These are phyloP conservation scores for Eucalyptus pumila DNA, from an alignment of 345 rosid species.

Conservation along the genomic window DNA sequence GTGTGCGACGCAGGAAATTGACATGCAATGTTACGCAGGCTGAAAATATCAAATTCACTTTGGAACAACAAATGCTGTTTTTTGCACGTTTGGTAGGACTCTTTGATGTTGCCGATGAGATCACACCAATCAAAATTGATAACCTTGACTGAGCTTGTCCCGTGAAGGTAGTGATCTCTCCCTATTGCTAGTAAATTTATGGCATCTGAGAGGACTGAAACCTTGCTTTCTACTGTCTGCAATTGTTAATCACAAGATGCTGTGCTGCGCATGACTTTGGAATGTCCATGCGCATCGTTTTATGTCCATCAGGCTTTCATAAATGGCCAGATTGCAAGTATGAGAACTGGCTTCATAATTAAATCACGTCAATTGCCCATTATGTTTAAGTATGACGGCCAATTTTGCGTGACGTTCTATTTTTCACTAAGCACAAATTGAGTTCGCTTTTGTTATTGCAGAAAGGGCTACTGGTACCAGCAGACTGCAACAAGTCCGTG, in stretches of 20 bases:
- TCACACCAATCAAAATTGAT: slow-evolving; percentile 55
- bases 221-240: not conserved
- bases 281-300: not conserved
- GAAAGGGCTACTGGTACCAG: not conserved
- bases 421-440: not conserved
- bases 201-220: not conserved
- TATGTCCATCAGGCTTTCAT: not conserved
- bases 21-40: slow-evolving; percentile 30
- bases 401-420: not conserved
- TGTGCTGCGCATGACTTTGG: not conserved
- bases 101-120: slow-evolving; percentile 65
- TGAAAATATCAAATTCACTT: slow-evolving; percentile 79
- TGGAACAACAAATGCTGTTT: slow-evolving; percentile 87
- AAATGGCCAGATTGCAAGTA: not conserved
- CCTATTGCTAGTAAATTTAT: not conserved
- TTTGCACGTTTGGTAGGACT: slow-evolving; percentile 65
- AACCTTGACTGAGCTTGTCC: slow-evolving; percentile 43
- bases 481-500: not conserved
- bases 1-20: not conserved
- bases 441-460: not conserved
- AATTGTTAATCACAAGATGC: not conserved
- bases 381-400: not conserved
- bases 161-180: not conserved
- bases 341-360: not conserved
- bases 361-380: not conserved